Evolutionary conservation across 164 flowering plant genomes (phyloP).

Genomic region (Magnolia changhungtana): DNA sequence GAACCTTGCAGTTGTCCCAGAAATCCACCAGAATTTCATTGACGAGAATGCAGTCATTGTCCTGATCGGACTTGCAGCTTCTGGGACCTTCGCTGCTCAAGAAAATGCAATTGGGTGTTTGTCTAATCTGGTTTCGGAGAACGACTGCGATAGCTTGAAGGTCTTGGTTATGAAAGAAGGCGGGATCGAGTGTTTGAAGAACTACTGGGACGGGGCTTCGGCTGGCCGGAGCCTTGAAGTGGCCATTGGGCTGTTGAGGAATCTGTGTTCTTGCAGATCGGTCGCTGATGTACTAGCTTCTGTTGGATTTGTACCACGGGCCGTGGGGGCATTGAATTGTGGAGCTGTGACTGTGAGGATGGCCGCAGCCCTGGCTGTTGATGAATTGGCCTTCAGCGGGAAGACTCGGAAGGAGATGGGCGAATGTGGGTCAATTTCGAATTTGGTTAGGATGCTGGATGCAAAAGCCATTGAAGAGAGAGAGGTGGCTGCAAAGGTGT

Average conservation of each 20-base stretch:
- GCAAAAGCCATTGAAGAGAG: constrained; percentile 74
- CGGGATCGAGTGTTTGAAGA: constrained; percentile 57
- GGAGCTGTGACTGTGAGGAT: constrained; percentile 54
- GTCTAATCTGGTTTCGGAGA: constrained; percentile 46
- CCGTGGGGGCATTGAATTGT: constrained; percentile 40
- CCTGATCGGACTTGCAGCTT: constrained; percentile 45
- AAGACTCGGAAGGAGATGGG: constrained; percentile 68
- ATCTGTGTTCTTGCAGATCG: constrained; percentile 41
- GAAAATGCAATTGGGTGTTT: constrained; percentile 79
- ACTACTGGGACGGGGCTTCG: constrained; percentile 63
- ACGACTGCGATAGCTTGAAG: constrained; percentile 48
- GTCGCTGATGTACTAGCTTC: constrained; percentile 51
- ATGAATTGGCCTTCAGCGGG: constrained; percentile 43
- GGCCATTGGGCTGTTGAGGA: constrained; percentile 50
- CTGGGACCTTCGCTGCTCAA: constrained; percentile 67
- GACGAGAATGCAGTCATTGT: constrained; percentile 68
- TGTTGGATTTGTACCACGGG: constrained; percentile 49
- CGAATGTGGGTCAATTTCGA: constrained; percentile 56
- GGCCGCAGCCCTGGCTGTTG: constrained; percentile 57
- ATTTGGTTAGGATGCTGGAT: constrained; percentile 67
- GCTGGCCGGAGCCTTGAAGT: constrained; percentile 44
- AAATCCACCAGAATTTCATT: constrained; percentile 53
- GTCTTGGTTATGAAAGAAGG: constrained; percentile 62
- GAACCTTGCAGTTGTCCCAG: constrained; percentile 57
- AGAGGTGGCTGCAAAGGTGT: constrained; percentile 63